Percentiles rank a stretch among this genome's conserved stretches.
phyloP scores from a whole-genome alignment of 495 filamentous ascomycete species.

The Hyphodiscus hymeniophilus region DNA sequence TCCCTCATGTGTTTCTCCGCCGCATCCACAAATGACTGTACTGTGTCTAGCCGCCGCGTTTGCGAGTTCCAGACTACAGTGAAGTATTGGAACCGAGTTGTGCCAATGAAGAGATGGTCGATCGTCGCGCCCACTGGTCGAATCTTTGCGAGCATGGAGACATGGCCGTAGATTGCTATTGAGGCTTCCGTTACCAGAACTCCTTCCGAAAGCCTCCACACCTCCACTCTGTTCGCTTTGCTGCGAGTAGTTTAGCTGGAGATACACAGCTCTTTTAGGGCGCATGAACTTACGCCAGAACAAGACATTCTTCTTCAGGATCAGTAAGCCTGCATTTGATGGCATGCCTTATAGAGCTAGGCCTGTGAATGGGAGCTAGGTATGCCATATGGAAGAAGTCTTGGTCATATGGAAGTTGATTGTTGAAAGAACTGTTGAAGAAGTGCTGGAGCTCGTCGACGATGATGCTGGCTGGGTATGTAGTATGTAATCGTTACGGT shows the following conservation, averaged over 20 bases:
- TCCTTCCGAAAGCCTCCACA: conserved; percentile 47
- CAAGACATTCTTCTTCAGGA: conserved; percentile 67
- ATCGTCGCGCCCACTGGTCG: conserved; percentile 62
- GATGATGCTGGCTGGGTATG: neutral
- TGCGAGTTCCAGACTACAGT: conserved; percentile 73
- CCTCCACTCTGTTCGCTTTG: conserved; percentile 87
- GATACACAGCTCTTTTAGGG: conserved; percentile 1
- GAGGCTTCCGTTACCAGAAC: conserved; percentile 49
- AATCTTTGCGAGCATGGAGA: conserved; percentile 78
- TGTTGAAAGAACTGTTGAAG: neutral
- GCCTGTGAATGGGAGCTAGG: conserved; percentile 84
- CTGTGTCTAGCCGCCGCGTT: conserved; percentile 54
- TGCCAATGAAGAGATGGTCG: conserved; percentile 89
- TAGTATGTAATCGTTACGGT: neutral
- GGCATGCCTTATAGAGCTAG: conserved; percentile 83
- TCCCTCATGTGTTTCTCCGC: conserved; percentile 75
- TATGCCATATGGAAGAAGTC: conserved; percentile 64
- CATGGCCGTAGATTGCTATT: conserved; percentile 67
- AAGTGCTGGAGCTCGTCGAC: neutral
- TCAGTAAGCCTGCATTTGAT: conserved; percentile 69
- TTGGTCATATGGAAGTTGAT: neutral
- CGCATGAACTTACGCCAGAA: conserved; percentile 68
- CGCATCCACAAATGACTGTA: conserved; percentile 61
- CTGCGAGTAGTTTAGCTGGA: conserved; percentile 34
- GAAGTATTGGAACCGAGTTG: conserved; percentile 83